Evolutionary conservation across 2,329 filamentous ascomycete species (phyloP), one percentile per base, ranked within the genome.

Genomic region (Trichophaea hybrida): DNA sequence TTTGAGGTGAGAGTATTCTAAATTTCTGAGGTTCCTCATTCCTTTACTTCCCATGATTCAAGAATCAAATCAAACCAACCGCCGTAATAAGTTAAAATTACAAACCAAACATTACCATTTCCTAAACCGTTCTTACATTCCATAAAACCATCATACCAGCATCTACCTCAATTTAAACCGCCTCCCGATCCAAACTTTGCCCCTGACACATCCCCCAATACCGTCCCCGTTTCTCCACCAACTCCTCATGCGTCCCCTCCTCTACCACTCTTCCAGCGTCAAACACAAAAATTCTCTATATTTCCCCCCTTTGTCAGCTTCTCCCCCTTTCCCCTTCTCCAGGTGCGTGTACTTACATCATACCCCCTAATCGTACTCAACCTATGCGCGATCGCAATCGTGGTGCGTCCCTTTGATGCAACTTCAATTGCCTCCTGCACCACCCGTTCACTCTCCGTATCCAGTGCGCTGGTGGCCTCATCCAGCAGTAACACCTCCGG

Each of bases 381-480:
- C 1, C 73, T 70, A 61, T 74, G 72, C 46, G 91, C 91, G 72
- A 97, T 96, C 2, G 89, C 86, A 67, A 97, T 94, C 2, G 90
- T 96, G 0, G 91, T 97, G 57, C 91, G 81, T 17, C 89, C 90
- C 62, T 85, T 79, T 0, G 89, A 80, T 15, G 90, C 91, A 53
- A 80, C 84, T 68, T 96, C 89, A 7, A 97, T 77, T 12, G 91
- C 91, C 38, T 87, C 87, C 72, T 96, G 91, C 1, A 97, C 91
- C 4, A 94, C 84, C 46, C 97, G 91, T 66, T 97, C 93, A 2
- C 97, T 83, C 0, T 97, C 79, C 0, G 97, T 78, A 69, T 97
- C 67, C 34, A 65, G 0, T 80, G 84, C 82, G 56, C 81, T 85
- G 0, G 85, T 88, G 1, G 86, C 86, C 71, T 91, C 85, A 66